Evolutionary conservation across 1,139 yeast genomes (phyloP), one percentile per base, ranked within the genome.

Genomic region (Geotrichum phurueaensis): DNA sequence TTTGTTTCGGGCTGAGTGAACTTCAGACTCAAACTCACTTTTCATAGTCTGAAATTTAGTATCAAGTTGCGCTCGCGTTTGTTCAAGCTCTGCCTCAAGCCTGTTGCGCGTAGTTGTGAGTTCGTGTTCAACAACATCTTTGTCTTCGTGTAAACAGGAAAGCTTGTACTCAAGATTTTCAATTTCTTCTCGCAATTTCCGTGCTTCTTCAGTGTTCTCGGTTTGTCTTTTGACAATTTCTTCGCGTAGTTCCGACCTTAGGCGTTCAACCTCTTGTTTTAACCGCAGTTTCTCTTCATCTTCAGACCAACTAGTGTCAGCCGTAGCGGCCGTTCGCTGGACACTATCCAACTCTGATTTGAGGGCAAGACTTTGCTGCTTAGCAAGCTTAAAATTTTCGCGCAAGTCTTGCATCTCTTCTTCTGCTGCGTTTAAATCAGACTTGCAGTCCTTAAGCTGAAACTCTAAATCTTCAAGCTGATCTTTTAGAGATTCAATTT

Each of bases 401-500:
- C 66, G 65, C 31, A 64, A 59, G 13, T 65, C 66, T 31, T 69
- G 63, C 45, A 67, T 56, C 52, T 64, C 61, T 20, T 62, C 65
- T 27, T 67, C 63, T 29, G 66, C 53, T 7, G 60, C 58, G n/a
- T 60, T 59, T 23, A 68, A 50, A 53, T 65, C 69, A 23, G 64
- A 58, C 47, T 68, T 49, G 54, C 57, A 36, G 2, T 60, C 54
- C 25, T 51, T 62, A 45, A 56, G 56, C 22, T 53, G 45, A 2
- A 51, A 62, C 31, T 54, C 58, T 20, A 68, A 25, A 53, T 62
- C 64, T 1, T 56, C 53, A 10, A 65, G 43, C 5, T 65, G 64
- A 6, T 63, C 64, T 9, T 65, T 58, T 12, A 70, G 61, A 20
- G 65, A 58, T 18, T 63, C 64, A 33, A 73, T 63, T 55, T 69